phyloP scores from a whole-genome alignment of 2,329 filamentous ascomycete genomes.

The Paracoccidioides lutzii region DNA sequence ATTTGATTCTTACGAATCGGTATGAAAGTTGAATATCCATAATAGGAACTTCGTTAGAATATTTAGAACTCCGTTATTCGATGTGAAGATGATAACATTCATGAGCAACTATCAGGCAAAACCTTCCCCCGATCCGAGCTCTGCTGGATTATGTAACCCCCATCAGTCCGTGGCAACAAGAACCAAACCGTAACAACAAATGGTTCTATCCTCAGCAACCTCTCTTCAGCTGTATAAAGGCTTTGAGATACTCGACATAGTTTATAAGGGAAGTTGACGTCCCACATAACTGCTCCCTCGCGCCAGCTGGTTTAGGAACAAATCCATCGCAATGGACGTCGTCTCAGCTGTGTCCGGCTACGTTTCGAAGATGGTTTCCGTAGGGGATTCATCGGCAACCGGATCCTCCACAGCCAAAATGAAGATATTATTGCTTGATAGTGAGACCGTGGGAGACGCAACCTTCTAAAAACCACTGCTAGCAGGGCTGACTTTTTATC shows the following conservation, averaged over 20 bases:
- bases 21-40: neutral
- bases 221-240: no score
- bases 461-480: conserved; percentile 8
- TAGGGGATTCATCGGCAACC: conserved; percentile 54
- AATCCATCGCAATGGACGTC: conserved; percentile 63
- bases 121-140: no score
- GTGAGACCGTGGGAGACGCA: conserved; percentile 60
- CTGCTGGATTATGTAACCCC: no score
- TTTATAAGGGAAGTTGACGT: neutral
- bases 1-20: neutral
- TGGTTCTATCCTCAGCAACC: no score
- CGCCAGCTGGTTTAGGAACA: neutral
- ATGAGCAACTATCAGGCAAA: no score
- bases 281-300: neutral
- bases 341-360: conserved; percentile 88
- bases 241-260: neutral
- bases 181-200: no score
- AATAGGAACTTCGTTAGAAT: neutral
- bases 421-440: conserved; percentile 92
- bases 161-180: no score
- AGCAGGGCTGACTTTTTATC: conserved; percentile 15
- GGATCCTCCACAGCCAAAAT: conserved; percentile 71
- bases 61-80: no score
- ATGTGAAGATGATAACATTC: no score
- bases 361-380: conserved; percentile 88